Evolutionary conservation across 345 rosid species (phyloP).

Genomic region (Odontarrhena argentea): DNA sequence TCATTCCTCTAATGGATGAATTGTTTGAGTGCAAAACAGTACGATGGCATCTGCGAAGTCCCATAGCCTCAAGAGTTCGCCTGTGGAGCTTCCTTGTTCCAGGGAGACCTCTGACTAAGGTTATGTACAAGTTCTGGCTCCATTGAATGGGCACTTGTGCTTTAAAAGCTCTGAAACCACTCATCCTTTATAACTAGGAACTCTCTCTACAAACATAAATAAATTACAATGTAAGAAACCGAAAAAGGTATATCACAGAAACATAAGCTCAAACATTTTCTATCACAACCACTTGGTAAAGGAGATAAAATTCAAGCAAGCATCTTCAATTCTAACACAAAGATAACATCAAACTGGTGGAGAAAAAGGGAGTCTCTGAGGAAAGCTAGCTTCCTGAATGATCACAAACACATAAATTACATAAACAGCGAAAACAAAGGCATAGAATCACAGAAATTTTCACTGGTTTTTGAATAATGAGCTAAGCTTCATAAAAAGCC

Average conservation of each 20-base stretch:
- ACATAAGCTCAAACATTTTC: neutral
- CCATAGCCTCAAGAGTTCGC: conserved; percentile 77
- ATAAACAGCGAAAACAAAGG: no score
- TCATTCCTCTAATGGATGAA: conserved; percentile 74
- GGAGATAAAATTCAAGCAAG: neutral
- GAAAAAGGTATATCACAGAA: neutral
- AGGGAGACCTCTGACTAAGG: conserved; percentile 79
- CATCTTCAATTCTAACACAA: conserved; percentile 7
- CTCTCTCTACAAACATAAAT: conserved; percentile 27
- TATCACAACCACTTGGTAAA: neutral
- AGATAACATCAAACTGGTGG: neutral
- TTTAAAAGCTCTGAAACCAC: conserved; percentile 80
- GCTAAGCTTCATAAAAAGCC: neutral
- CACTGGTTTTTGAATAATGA: neutral
- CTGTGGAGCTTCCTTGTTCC: conserved; percentile 84
- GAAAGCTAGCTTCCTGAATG: no score
- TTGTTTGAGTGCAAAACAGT: conserved; percentile 68
- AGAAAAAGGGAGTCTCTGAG: no score
- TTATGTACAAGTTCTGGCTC: conserved; percentile 70
- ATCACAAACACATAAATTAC: no score
- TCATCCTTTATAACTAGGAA: conserved; percentile 44
- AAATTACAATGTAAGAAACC: neutral
- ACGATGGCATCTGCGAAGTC: conserved; percentile 69
- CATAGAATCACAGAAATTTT: no score
- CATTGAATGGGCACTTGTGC: conserved; percentile 62